phyloP scores from a whole-genome alignment of 208 protist species.

The Leishmania guyanensis region DNA sequence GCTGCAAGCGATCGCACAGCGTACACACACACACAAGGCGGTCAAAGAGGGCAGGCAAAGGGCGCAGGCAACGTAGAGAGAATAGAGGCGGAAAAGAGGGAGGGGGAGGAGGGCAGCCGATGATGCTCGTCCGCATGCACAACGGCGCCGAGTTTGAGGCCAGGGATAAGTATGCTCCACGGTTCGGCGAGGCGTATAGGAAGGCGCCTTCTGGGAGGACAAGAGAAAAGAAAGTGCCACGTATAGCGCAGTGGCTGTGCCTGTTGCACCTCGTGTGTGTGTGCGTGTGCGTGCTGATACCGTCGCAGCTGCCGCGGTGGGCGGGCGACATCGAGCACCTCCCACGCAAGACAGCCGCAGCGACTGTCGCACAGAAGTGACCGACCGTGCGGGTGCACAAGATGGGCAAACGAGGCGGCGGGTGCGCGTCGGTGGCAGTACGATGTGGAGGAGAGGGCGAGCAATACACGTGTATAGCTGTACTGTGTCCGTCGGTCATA shows the following conservation, averaged over 20 bases:
- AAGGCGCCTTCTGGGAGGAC: neutral
- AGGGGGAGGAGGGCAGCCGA: neutral
- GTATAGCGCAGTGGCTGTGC: neutral
- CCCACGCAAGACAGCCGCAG: neutral
- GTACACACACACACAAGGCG: too few species aligned
- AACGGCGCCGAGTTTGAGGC: neutral
- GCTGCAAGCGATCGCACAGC: neutral
- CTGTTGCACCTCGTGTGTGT: neutral
- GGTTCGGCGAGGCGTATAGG: neutral
- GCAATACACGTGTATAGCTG: neutral
- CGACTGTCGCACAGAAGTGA: too few species aligned
- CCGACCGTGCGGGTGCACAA: too few species aligned
- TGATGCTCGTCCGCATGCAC: neutral
- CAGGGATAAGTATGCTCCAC: neutral
- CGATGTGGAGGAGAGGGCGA: neutral
- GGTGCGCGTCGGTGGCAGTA: neutral
- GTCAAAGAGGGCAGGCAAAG: neutral
- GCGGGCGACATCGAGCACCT: neutral
- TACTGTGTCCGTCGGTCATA: neutral
- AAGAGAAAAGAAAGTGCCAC: neutral
- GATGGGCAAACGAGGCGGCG: neutral
- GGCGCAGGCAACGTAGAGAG: neutral
- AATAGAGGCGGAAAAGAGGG: neutral
- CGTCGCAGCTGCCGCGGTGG: neutral
- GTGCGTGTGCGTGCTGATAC: neutral